These are phyloP conservation scores for Rhizophora mangle DNA, from an alignment of 345 rosid genomes.

Conservation along the genomic window DNA sequence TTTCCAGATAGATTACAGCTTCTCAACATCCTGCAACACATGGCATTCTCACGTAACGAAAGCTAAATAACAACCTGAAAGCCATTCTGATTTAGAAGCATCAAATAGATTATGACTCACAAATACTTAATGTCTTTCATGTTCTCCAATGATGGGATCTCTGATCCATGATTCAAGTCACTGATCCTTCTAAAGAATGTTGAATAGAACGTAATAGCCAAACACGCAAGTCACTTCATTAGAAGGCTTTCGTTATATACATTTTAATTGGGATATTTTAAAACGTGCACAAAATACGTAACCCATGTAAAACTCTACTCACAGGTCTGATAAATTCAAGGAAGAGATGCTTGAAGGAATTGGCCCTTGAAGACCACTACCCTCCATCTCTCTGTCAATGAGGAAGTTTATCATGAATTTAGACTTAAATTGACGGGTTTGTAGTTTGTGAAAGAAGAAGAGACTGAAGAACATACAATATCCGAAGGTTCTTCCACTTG, in stretches of 20 bases:
- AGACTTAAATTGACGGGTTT: no score
- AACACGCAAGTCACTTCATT: no score
- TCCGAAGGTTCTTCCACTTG: slow-evolving; percentile 8
- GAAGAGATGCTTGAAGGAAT: slow-evolving; percentile 12
- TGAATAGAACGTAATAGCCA: no score
- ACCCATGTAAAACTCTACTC: neutral
- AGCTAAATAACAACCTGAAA: neutral
- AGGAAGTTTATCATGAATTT: neutral
- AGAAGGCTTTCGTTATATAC: no score
- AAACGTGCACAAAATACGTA: neutral
- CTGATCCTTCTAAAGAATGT: slow-evolving; percentile 15
- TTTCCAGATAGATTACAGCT: slow-evolving; percentile 16
- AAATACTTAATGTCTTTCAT: neutral
- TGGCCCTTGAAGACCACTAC: slow-evolving; percentile 20
- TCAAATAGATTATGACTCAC: slow-evolving; percentile 8
- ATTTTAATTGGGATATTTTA: neutral
- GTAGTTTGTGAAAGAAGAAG: neutral
- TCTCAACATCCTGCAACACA: slow-evolving; percentile 14
- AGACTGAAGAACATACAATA: neutral
- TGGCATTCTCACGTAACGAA: neutral
- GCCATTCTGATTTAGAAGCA: neutral
- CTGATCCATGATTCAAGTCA: slow-evolving; percentile 7
- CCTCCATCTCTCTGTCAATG: slow-evolving; percentile 17
- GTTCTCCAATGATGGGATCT: neutral
- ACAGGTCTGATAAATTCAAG: slow-evolving; percentile 14